These are phyloP conservation scores for Chrysosporium queenslandicum DNA, from an alignment of 2,329 filamentous ascomycete genomes.

Conservation along the genomic window DNA sequence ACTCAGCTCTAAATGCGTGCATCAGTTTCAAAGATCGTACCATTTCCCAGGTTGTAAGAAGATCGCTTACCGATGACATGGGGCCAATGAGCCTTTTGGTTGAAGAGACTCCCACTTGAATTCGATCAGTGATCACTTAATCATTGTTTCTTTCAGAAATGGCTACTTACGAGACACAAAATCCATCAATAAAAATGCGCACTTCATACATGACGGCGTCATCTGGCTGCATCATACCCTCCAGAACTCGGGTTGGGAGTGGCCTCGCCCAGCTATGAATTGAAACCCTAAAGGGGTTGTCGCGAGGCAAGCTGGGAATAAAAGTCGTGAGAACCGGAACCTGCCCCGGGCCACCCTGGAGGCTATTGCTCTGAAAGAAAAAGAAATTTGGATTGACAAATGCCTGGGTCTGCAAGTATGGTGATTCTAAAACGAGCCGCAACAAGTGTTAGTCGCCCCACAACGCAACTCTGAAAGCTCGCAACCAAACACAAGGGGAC, in stretches of 20 bases:
- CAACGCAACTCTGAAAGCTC: not conserved
- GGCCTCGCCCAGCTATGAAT: slow-evolving; percentile 63
- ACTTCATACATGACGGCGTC: slow-evolving; percentile 54
- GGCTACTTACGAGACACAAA: slow-evolving; percentile 48
- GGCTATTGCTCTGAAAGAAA: slow-evolving; percentile 14
- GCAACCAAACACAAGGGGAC: slow-evolving; percentile 17
- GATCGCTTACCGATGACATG: slow-evolving; percentile 42
- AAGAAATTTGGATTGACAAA: slow-evolving; percentile 28
- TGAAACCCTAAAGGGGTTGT: slow-evolving; percentile 58
- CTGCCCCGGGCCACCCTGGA: slow-evolving; percentile 26
- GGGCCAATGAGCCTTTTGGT: slow-evolving; percentile 44
- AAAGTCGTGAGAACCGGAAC: slow-evolving; percentile 63
- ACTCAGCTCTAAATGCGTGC: slow-evolving; percentile 25
- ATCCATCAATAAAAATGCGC: slow-evolving; percentile 59
- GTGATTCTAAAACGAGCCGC: slow-evolving; percentile 38
- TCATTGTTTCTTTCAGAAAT: not conserved
- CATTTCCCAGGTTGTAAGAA: not conserved
- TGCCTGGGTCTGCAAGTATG: slow-evolving; percentile 39
- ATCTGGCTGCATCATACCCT: slow-evolving; percentile 46
- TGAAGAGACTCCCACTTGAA: slow-evolving; percentile 47
- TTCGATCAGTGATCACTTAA: not conserved
- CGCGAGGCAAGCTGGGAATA: slow-evolving; percentile 52
- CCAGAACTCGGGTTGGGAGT: slow-evolving; percentile 48
- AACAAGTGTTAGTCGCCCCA: not conserved
- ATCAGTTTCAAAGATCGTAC: slow-evolving; percentile 3